phyloP scores from a whole-genome alignment of 1,284 basidiomycete species.

The Fomitopsis palustris region DNA sequence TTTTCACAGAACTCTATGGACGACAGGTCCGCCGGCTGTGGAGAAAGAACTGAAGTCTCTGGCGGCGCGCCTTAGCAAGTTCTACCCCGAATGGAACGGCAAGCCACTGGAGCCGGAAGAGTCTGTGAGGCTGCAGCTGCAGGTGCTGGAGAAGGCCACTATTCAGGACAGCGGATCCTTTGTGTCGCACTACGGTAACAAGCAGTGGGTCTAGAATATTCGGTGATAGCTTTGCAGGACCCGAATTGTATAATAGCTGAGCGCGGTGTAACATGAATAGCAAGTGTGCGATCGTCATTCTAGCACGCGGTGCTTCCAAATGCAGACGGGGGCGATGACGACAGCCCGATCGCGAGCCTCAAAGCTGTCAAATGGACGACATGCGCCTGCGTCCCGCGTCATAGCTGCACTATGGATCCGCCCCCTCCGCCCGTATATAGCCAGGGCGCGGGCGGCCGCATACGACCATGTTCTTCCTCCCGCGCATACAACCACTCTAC shows the following conservation, averaged over 20 bases:
- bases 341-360: neutral
- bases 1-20: too few relatives aligned
- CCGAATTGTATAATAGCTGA: too few relatives aligned
- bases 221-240: too few relatives aligned
- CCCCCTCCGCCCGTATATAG: neutral
- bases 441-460: neutral
- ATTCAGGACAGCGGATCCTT: slow-evolving; percentile 31
- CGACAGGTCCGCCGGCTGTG: slow-evolving; percentile 21
- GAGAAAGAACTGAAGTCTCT: slow-evolving; percentile 14
- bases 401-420: neutral
- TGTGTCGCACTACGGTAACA: slow-evolving; percentile 33
- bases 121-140: slow-evolving; percentile 30
- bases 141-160: slow-evolving; percentile 26
- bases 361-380: neutral
- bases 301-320: too few relatives aligned
- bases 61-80: slow-evolving; percentile 16
- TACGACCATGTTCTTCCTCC: neutral
- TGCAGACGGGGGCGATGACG: neutral
- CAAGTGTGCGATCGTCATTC: too few relatives aligned
- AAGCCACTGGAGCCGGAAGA: slow-evolving; percentile 27
- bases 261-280: too few relatives aligned
- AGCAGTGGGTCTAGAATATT: slow-evolving; percentile 10
- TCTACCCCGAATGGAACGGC: slow-evolving; percentile 27
- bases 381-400: neutral
- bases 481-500: neutral